Conservation (phyloP, 176 grass and related monocot species). For the Avena atlantica region DNA sequence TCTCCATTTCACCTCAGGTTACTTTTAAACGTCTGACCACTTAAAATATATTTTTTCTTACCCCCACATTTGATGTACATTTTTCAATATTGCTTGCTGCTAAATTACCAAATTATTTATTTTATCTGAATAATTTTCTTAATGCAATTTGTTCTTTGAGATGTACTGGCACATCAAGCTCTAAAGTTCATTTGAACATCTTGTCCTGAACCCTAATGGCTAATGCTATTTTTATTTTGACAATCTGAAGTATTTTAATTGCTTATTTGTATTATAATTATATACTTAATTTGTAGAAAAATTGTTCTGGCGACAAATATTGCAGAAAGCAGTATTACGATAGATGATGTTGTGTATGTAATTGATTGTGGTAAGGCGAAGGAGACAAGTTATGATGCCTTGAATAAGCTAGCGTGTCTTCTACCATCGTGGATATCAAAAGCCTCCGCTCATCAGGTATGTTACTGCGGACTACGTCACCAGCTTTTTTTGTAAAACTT, state of each 20-base stretch:
- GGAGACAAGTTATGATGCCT: conserved; percentile 98
- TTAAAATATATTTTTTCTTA: conserved; percentile 11
- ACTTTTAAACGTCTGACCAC: neutral
- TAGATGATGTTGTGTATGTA: conserved; percentile 98
- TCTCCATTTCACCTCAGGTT: neutral
- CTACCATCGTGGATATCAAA: conserved; percentile 99
- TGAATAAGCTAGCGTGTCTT: conserved; percentile 93
- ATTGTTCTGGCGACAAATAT: conserved; percentile 98
- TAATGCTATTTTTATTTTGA: neutral
- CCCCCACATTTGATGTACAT: neutral
- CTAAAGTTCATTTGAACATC: conserved; percentile 20
- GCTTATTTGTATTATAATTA: conserved; percentile 44
- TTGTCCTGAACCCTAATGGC: neutral
- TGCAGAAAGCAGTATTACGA: conserved; percentile 95
- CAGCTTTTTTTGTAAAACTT: conserved; percentile 19
- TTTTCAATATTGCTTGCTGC: conserved; percentile 10
- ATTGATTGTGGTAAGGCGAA: conserved; percentile 98
- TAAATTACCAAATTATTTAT: conserved; percentile 11
- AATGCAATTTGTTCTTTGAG: conserved; percentile 2
- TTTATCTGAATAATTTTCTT: conserved; percentile 13
- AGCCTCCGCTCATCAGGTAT: conserved; percentile 96
- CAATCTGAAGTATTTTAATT: conserved; percentile 16
- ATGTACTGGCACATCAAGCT: neutral
- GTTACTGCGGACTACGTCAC: conserved; percentile 8
- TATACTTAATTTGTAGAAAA: conserved; percentile 76